Base-by-base conservation (phyloP, 2,329 filamentous ascomycete genomes). In the Calonectria fujianensis region DNA sequence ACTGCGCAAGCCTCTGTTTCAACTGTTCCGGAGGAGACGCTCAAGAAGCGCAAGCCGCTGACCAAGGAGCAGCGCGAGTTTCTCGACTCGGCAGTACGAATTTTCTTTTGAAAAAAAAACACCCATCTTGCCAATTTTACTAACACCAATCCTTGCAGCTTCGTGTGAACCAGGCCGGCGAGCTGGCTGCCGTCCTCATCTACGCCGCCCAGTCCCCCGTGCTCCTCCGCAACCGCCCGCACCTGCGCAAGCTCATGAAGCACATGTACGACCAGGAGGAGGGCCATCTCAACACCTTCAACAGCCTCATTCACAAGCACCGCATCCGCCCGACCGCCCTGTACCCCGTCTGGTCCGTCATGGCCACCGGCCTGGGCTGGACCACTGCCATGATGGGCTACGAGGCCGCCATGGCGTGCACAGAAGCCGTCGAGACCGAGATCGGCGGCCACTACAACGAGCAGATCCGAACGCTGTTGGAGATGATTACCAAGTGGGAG, bases 201-300 rank as follows among this genome's bases (percentile, higher is more conserved):
- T 99, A 98, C 88, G 93, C 92, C 1, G 93, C 95, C 2, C 97
- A 99, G 85, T 96, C 93, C 0, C 95, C 96, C 0, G 91, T 93
- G n/a, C 87, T 98, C 68, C 89, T 95, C 72, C 91, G 91, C 78
- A 91, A 93, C 6, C 93, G 98, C 84, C 96, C 97, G 1, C 94
- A 98, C 83, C 92, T 99, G 24, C 93, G 95, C 9, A 94, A 95
- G 0, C 87, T 98, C 39, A 98, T 99, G 95, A 92, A 93, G 80
- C 97, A 98, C 89, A 99, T 99, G 97, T 96, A 98, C 88, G 95
- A 97, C 81, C 97, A 99, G 85, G 97, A 99, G 88, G 95, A 92
- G 16, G 94, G 92, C 11, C 97, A 99, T 85, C 93, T 98, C 80
- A 85, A 88, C 5, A 97, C 93, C 45, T 99, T 98, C 90, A 98